Evolutionary conservation across 352 stramenopile species (phyloP), one percentile per base, ranked within the genome.

Genomic region (Phytopythium mirpurense): DNA sequence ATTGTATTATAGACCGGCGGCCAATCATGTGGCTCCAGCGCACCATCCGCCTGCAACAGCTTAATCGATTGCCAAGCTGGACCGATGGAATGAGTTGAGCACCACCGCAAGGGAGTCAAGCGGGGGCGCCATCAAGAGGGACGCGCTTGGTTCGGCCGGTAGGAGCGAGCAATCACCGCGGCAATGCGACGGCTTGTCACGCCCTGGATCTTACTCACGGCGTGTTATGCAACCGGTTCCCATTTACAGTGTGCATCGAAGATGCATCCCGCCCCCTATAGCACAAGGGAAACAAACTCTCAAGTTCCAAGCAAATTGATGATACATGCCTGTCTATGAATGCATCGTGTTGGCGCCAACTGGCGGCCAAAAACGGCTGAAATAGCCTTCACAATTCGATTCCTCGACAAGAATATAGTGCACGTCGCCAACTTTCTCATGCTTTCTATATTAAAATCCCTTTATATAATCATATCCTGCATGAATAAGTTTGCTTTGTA

Each of bases 1-100:
- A n/a, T n/a, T n/a, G n/a, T n/a, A n/a, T n/a, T n/a, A n/a, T n/a
- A n/a, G n/a, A n/a, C n/a, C n/a, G 27, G 1, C n/a, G 27, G 16
- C 5, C 44, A 51, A 51, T 51, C 27, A 18, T 29, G 27, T 29
- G 44, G 44, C 44, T 51, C 44, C 44, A 51, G 7, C 44, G 44
- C 44, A 51, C 15, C 43, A 35, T 14, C 7, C 7, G n/a, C n/a
- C n/a, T n/a, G n/a, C n/a, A n/a, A n/a, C n/a, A n/a, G n/a, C n/a
- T n/a, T n/a, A n/a, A n/a, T n/a, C n/a, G n/a, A n/a, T n/a, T n/a
- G n/a, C n/a, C n/a, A n/a, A n/a, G n/a, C n/a, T n/a, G n/a, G 43
- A 9, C 14, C 19, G 41, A 47, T 47, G 41, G 44, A 29, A 31
- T 50, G 24, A 26, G 27, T 24, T 15, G 24, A 19, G 18, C 41